Evolutionary conservation across 768 basidiomycete genomes (phyloP).

Genomic region (Strobilomyces confusus): DNA sequence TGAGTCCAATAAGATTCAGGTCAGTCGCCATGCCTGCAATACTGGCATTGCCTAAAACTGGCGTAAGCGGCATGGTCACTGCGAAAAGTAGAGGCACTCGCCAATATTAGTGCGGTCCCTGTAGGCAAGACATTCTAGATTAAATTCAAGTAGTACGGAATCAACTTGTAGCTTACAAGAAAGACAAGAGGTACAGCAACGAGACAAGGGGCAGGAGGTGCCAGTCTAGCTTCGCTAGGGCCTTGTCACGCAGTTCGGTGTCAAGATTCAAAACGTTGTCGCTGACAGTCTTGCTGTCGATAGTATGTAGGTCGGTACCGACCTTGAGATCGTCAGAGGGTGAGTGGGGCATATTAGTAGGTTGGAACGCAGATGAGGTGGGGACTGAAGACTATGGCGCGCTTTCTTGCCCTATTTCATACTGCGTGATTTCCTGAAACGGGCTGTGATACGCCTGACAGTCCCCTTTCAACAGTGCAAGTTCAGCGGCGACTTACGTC

Average conservation of each 20-base stretch:
- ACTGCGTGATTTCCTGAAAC: not conserved
- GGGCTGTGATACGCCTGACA: not conserved
- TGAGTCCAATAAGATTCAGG: slow-evolving; percentile 32
- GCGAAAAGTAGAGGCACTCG: slow-evolving; percentile 9
- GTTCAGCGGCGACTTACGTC: slow-evolving; percentile 1
- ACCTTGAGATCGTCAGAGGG: not conserved
- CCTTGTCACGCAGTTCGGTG: not conserved
- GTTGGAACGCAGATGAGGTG: not conserved
- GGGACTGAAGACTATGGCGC: slow-evolving; percentile 1
- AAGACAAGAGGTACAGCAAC: slow-evolving; percentile 14
- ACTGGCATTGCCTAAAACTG: slow-evolving; percentile 35
- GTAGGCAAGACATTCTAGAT: not conserved
- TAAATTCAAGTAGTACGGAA: not conserved
- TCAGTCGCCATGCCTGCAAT: slow-evolving; percentile 45
- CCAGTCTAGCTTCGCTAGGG: slow-evolving; percentile 22
- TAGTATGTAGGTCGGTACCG: not conserved
- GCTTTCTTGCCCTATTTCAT: not conserved
- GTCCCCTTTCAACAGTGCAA: not conserved
- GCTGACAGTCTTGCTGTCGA: not conserved
- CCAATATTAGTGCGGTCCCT: slow-evolving; percentile 47
- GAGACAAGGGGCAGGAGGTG: slow-evolving; percentile 17
- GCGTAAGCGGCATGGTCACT: slow-evolving; percentile 1
- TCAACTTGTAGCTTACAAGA: slow-evolving; percentile 10
- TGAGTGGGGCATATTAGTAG: slow-evolving; percentile 5
- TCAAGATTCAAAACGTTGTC: not conserved